These are phyloP conservation scores for Entomortierella lignicola DNA, from an alignment of 192 early-diverging fungal genomes.

Conservation along the genomic window DNA sequence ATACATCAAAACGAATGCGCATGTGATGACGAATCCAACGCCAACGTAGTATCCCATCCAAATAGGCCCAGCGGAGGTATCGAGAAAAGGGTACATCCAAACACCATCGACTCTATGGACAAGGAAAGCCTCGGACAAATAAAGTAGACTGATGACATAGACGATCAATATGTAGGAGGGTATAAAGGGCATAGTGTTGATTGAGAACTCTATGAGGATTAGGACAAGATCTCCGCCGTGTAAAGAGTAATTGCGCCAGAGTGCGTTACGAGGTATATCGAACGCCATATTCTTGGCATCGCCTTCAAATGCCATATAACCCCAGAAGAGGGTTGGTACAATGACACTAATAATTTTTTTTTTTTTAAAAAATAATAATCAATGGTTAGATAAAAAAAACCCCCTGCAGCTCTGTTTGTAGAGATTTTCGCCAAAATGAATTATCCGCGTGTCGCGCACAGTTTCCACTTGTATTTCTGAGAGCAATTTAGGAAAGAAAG, in stretches of 20 bases:
- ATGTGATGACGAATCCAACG: constrained; percentile 25
- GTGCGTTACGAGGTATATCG: not conserved
- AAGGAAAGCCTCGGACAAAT: constrained; percentile 27
- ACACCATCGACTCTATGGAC: constrained; percentile 36
- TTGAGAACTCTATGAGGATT: constrained; percentile 23
- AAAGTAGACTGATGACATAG: constrained; percentile 22
- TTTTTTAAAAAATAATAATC: not conserved
- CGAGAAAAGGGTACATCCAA: constrained; percentile 52
- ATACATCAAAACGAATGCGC: constrained; percentile 32
- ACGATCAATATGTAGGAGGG: constrained; percentile 31
- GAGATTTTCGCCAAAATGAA: constrained; percentile 1
- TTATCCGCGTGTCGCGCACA: constrained; percentile 35
- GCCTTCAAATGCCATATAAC: constrained; percentile 13
- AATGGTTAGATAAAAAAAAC: too few species aligned
- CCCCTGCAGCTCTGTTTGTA: not conserved
- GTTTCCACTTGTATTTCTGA: not conserved
- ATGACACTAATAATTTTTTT: too few species aligned
- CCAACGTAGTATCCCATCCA: constrained; percentile 35
- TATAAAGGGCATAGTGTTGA: constrained; percentile 49
- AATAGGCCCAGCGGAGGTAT: constrained; percentile 20
- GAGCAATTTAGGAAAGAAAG: too few species aligned
- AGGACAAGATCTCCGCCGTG: constrained; percentile 47
- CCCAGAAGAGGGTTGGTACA: constrained; percentile 43
- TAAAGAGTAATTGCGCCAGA: constrained; percentile 51
- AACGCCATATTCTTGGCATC: constrained; percentile 29